Evolutionary conservation across 805 yeast species (phyloP).

Genomic region (Scheffersomyces ergatensis): DNA sequence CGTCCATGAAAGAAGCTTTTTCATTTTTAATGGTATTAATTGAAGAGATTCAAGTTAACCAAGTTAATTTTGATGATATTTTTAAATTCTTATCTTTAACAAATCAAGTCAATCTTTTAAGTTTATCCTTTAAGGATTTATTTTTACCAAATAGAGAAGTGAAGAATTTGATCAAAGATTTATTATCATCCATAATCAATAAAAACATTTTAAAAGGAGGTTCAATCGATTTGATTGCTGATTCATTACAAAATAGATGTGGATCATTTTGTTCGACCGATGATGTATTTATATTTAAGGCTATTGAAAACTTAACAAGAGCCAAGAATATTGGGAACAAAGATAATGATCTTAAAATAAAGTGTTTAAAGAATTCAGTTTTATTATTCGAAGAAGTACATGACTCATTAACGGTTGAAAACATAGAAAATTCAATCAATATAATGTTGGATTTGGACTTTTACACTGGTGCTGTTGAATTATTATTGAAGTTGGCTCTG

Average conservation of each 20-base stretch:
- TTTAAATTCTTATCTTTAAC: constrained; percentile 66
- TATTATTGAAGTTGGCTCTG: constrained; percentile 72
- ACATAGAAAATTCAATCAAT: constrained; percentile 74
- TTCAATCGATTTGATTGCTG: constrained; percentile 86
- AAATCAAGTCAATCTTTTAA: constrained; percentile 66
- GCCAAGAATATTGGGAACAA: constrained; percentile 74
- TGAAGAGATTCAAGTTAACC: constrained; percentile 58
- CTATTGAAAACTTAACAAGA: constrained; percentile 84
- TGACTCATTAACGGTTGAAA: constrained; percentile 73
- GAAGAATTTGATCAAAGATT: constrained; percentile 72
- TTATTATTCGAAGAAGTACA: constrained; percentile 75
- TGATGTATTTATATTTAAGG: constrained; percentile 91
- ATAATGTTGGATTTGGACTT: constrained; percentile 77
- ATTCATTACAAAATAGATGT: constrained; percentile 85
- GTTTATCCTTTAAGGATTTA: constrained; percentile 69
- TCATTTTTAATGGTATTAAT: constrained; percentile 80
- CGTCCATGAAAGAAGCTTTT: constrained; percentile 82
- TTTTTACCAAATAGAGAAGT: constrained; percentile 68
- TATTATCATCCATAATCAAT: constrained; percentile 84
- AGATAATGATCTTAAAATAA: constrained; percentile 66
- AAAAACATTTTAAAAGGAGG: constrained; percentile 89
- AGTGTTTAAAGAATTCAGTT: constrained; percentile 72
- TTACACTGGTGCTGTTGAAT: constrained; percentile 82
- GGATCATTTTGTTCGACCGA: constrained; percentile 92
- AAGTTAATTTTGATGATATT: constrained; percentile 55